Evolutionary conservation across 345 rosid genomes (phyloP).

Genomic region (Eucalyptus erythrocorys): DNA sequence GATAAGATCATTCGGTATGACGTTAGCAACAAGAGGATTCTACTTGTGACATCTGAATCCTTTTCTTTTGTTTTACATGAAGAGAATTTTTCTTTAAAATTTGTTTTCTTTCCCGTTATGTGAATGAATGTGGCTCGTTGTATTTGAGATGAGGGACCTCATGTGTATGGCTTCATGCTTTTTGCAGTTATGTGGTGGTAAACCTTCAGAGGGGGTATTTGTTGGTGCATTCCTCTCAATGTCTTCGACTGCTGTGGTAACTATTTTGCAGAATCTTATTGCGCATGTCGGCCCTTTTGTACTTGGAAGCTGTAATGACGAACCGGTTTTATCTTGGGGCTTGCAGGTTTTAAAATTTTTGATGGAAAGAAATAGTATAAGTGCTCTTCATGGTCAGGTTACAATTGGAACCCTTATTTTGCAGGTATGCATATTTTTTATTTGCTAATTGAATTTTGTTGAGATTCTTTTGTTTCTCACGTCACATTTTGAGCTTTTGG

Average conservation of each 20-base stretch:
- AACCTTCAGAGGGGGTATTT: conserved; percentile 82
- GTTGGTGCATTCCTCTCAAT: conserved; percentile 85
- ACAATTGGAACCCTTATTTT: conserved; percentile 84
- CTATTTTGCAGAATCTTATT: not conserved
- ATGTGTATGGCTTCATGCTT: conserved; percentile 11
- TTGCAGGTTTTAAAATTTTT: conserved; percentile 74
- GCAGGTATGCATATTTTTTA: conserved; percentile 37
- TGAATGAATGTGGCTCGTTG: not conserved
- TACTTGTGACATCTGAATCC: not conserved
- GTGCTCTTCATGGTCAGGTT: conserved; percentile 80
- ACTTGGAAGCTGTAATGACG: not conserved
- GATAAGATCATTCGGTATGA: not conserved
- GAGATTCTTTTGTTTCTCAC: not conserved
- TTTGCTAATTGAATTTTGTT: not conserved
- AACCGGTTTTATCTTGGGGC: not conserved
- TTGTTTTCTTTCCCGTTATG: not conserved
- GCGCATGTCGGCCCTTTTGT: not conserved
- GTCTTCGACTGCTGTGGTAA: conserved; percentile 98
- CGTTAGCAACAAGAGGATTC: not conserved
- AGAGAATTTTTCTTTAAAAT: not conserved
- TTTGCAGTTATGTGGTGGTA: conserved; percentile 85
- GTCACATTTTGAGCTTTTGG: not conserved
- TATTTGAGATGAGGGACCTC: not conserved
- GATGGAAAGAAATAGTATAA: conserved; percentile 77
- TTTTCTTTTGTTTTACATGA: not conserved